Conservation (phyloP, 2,329 filamentous ascomycete species). For the Xylariaceae sp. region DNA sequence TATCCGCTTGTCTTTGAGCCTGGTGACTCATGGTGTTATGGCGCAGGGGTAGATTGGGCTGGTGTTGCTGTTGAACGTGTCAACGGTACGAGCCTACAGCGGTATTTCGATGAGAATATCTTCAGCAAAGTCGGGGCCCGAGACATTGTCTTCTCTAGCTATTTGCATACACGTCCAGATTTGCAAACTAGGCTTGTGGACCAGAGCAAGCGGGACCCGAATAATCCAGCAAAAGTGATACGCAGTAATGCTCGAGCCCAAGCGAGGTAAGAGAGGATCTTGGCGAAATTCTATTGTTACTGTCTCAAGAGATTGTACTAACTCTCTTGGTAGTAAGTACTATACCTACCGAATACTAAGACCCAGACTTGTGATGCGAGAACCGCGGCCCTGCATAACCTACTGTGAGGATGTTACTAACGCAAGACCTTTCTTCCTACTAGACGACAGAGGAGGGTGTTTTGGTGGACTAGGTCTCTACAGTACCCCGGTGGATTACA, state of each 20-base stretch:
- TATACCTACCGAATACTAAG: too few species aligned
- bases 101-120: slow-evolving; percentile 19
- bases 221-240: slow-evolving; percentile 7
- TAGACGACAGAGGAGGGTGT: slow-evolving; percentile 15
- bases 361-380: too few species aligned
- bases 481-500: slow-evolving; percentile 14
- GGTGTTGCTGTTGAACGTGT: slow-evolving; percentile 20
- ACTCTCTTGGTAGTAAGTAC: too few species aligned
- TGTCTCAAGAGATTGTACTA: too few species aligned
- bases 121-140: slow-evolving; percentile 12
- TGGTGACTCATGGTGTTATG: slow-evolving; percentile 40
- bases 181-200: slow-evolving; percentile 13
- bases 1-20: slow-evolving; percentile 42
- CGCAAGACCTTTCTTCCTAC: background rate
- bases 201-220: slow-evolving; percentile 20
- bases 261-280: background rate
- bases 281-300: too few species aligned
- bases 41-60: slow-evolving; percentile 41
- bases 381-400: too few species aligned
- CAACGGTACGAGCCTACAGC: slow-evolving; percentile 11
- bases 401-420: background rate
- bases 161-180: slow-evolving; percentile 14
- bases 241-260: slow-evolving; percentile 16
- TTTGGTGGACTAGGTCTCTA: slow-evolving; percentile 19
- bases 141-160: slow-evolving; percentile 17